Percentiles rank a stretch among this genome's conserved stretches.
phyloP scores from a whole-genome alignment of 495 filamentous ascomycete genomes.

The Daldinia bambusicola region DNA sequence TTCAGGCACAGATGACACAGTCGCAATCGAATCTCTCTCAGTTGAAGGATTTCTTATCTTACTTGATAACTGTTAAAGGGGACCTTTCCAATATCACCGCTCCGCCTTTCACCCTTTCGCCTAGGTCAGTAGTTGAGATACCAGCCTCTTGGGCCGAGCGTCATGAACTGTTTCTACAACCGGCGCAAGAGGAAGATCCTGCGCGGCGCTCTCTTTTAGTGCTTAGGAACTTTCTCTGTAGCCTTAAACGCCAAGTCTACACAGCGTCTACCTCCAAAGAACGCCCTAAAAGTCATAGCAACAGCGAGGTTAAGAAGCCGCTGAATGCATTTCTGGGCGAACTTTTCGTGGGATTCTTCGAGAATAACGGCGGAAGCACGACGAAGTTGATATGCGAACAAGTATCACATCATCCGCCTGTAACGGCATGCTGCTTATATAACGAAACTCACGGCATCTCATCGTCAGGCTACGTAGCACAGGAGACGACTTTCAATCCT shows the following conservation, averaged over 20 bases:
- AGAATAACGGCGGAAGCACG: not conserved
- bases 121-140: constrained; percentile 1
- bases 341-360: not conserved
- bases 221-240: constrained; percentile 4
- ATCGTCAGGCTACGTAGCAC: constrained; percentile 7
- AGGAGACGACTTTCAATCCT: constrained; percentile 5
- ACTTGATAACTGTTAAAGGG: constrained; percentile 1
- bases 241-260: constrained; percentile 6
- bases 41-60: constrained; percentile 2
- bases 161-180: constrained; percentile 1
- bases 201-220: not conserved
- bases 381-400: constrained; percentile 4
- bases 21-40: constrained; percentile 1
- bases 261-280: not conserved
- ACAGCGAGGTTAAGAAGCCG: constrained; percentile 41
- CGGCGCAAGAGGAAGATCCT: not conserved
- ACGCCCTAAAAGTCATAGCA: not conserved
- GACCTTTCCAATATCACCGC: constrained; percentile 10
- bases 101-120: constrained; percentile 6
- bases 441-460: constrained; percentile 3
- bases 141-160: constrained; percentile 5
- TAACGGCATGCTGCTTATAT: constrained; percentile 3
- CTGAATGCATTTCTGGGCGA: constrained; percentile 4
- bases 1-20: not conserved
- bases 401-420: constrained; percentile 9